Base-by-base conservation (phyloP, 257 asterid genomes). In the Coffea eugenioides region DNA sequence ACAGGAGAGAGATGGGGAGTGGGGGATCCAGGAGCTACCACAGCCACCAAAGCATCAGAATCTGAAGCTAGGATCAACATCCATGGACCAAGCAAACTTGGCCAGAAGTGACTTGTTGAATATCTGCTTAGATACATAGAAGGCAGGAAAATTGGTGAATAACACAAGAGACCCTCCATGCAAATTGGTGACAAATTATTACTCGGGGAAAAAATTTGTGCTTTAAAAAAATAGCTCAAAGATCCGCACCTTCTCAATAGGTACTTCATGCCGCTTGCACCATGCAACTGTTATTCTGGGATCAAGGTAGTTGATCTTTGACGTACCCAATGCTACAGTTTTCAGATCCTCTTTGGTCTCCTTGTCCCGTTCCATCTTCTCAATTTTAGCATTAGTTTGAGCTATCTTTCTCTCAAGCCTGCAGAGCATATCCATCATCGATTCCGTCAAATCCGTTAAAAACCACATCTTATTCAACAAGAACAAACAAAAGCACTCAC, bases 251-350 rank as follows among this genome's bases (percentile, higher is more conserved):
- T 94, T 96, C 87, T 96, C 99, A 3, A 96, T 94, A 48, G 99
- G 99, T 83, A 96, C 98, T 84, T 96, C 98, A 3, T 86, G 96
- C 83, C 97, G 97, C 83, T 96, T 96, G 90, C 99, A 96, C 99
- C 99, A 96, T 70, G 98, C 99, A 68, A 96, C 99, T 21, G 98
- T 89, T 84, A 96, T 94, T 86, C 99, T 88, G 45, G 99, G 99
- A 86, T 96, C 99, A n/a, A 94, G 97, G 85, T 96, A 96, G 90
- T 94, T 96, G 89, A 92, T 92, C 93, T 92, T 96, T 45, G 99
- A 96, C 13, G 99, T 96, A 61, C 99, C 97, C 89, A 96, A 83
- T 23, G 99, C 99, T 62, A 96, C 93, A 31, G 91, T 92, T 83
- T 96, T 96, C 82, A 94, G 65, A 69, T 94, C 97, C 83, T 96